Base-by-base conservation (phyloP, 768 basidiomycete species). In the Ramaria sp. region DNA sequence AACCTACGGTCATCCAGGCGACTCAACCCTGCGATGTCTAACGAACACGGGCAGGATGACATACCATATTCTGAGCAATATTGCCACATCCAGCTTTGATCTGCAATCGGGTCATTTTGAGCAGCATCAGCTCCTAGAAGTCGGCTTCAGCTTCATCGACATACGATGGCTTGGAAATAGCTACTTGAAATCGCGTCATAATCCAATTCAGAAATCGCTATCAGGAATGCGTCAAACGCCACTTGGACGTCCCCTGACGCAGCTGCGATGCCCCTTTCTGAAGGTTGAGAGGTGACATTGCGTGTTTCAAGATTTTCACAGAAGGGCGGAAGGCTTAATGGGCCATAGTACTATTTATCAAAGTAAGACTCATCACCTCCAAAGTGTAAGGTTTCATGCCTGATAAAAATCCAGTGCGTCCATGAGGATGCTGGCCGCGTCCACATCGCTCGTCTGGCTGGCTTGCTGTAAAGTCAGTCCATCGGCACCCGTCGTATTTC, bases 71-170 rank as follows among this genome's bases (percentile, higher is more conserved):
- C 76, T 0, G 77, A 77, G 53, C 76, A 78, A 58, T 77, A 78
- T 59, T 79, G 76, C 69, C 77, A 71, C 76, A 76, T 78, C 77
- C 76, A 78, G 7, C 76, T 76, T 45, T 62, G 63, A 54, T 77
- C 76, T 51, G 64, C 60, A 0, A 73, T 72, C 0, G 76, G 75
- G 62, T 77, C 76, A 57, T 75, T 73, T 0, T 69, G 54, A 41
- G 62, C 63, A 11, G 43, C 24, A 30, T 47, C 30, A 15, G n/a
- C 54, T 11, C 10, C 54, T 55, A 47, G 11, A 46, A 10, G 54
- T 45, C 43, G 15, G 31, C 41, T 19, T 20, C 20, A 9, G 17
- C 31, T 9, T n/a, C 24, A 10, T 34, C 34, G 42, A 20, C 19
- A 38, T 7, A 24, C 20, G 19, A 12, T 19, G n/a, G 37, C 13